A percentile compares a stretch with the other conserved stretches of the same genome.
These are phyloP conservation scores for Aureobasidium vineae DNA, from an alignment of 2,329 filamentous ascomycete genomes.

Conservation along the genomic window DNA sequence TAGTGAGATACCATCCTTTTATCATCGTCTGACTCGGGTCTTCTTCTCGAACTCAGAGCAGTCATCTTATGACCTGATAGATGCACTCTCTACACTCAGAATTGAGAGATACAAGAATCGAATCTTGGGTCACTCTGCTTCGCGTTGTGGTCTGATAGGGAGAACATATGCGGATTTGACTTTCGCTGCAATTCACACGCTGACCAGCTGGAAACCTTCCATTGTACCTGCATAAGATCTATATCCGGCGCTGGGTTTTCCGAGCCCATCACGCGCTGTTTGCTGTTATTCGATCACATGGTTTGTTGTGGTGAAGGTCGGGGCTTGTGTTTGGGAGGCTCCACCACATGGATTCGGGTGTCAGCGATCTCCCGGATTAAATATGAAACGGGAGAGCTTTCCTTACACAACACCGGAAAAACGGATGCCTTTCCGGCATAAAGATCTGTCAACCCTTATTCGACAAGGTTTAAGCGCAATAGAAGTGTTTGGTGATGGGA, in stretches of 20 bases:
- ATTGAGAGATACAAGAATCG: not conserved
- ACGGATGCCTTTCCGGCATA: not conserved
- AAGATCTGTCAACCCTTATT: not conserved
- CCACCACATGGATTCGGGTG: not conserved
- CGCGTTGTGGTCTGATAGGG: not conserved
- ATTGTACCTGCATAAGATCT: not conserved
- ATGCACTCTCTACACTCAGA: not conserved
- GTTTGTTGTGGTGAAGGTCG: not conserved
- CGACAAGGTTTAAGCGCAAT: not conserved
- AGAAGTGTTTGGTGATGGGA: not conserved
- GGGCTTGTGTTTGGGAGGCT: not conserved
- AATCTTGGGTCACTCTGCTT: no score
- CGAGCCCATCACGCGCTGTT: not conserved
- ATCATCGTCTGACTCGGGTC: not conserved
- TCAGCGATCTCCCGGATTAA: not conserved
- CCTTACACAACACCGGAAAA: not conserved
- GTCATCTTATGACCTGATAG: not conserved
- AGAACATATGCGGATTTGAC: not conserved
- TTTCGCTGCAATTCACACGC: not conserved
- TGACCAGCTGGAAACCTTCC: not conserved
- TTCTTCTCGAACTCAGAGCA: not conserved
- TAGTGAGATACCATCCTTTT: not conserved
- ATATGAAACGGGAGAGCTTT: not conserved
- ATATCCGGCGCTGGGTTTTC: not conserved
- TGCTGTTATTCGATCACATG: not conserved